These are phyloP conservation scores for Leptographium lundbergii DNA, from an alignment of 2,329 filamentous ascomycete genomes.

Conservation along the genomic window DNA sequence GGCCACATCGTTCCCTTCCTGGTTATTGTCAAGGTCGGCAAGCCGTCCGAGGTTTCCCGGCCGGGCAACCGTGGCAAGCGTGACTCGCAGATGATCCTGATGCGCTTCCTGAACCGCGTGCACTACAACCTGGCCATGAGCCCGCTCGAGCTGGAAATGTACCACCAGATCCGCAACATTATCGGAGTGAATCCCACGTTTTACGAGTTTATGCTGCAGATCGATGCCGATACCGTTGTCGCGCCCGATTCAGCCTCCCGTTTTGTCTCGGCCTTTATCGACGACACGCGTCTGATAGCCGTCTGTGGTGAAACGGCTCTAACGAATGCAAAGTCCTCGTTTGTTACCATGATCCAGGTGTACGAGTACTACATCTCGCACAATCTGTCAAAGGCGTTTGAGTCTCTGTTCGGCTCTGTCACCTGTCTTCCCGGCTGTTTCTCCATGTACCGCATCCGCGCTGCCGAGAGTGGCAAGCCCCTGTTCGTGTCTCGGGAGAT, in stretches of 20 bases:
- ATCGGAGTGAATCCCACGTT: constrained; percentile 98
- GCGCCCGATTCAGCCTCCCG: constrained; percentile 80
- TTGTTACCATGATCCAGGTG: constrained; percentile 98
- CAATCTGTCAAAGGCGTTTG: constrained; percentile 91
- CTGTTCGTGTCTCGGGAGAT: constrained; percentile 92
- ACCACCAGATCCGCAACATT: constrained; percentile 96
- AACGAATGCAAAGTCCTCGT: constrained; percentile 83
- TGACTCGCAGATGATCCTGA: constrained; percentile 96
- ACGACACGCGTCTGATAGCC: constrained; percentile 87
- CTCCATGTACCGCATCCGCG: constrained; percentile 95
- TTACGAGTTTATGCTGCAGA: constrained; percentile 93
- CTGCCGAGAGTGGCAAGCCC: constrained; percentile 87
- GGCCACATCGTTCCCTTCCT: constrained; percentile 97
- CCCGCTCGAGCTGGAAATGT: constrained; percentile 93
- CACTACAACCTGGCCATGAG: constrained; percentile 97
- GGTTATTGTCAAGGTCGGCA: constrained; percentile 94
- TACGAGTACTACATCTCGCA: constrained; percentile 99
- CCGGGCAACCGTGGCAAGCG: constrained; percentile 97
- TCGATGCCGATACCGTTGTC: constrained; percentile 94
- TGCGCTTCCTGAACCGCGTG: constrained; percentile 98
- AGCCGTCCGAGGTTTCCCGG: constrained; percentile 91
- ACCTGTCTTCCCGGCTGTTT: constrained; percentile 98
- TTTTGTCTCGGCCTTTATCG: constrained; percentile 80
- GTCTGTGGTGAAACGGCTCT: constrained; percentile 91
- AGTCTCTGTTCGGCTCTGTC: constrained; percentile 93